These are phyloP conservation scores for Chimonanthus praecox DNA, from an alignment of 164 flowering plant genomes.

Conservation along the genomic window DNA sequence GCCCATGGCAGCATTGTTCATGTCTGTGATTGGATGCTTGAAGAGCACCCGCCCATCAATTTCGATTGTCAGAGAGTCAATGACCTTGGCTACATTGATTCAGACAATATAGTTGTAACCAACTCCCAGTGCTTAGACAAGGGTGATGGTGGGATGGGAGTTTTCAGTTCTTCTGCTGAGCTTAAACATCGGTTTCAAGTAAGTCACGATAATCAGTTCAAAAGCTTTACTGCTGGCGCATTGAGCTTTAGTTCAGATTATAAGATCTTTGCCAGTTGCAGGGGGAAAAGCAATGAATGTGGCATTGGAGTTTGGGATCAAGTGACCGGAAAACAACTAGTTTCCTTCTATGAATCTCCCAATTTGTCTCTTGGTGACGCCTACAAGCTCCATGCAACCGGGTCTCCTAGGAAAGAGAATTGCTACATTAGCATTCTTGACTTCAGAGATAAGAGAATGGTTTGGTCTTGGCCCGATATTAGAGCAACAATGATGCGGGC, in stretches of 20 bases:
- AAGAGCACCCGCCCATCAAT: conserved; percentile 51
- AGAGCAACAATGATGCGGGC: too few relatives aligned
- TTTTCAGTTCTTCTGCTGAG: conserved; percentile 51
- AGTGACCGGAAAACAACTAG: conserved; percentile 65
- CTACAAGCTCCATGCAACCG: conserved; percentile 73
- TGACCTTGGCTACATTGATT: conserved; percentile 61
- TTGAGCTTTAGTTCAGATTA: conserved; percentile 42
- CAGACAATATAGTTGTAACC: conserved; percentile 45
- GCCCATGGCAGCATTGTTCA: conserved; percentile 77
- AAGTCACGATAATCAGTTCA: conserved; percentile 50
- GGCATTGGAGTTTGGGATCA: conserved; percentile 93
- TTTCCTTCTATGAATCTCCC: conserved; percentile 71
- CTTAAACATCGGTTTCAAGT: conserved; percentile 60
- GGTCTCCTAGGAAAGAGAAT: conserved; percentile 77
- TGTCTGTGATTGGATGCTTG: conserved; percentile 80
- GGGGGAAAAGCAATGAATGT: conserved; percentile 82
- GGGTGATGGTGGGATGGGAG: conserved; percentile 77
- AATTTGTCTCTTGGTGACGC: conserved; percentile 92
- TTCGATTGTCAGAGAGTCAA: conserved; percentile 76
- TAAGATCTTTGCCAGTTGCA: conserved; percentile 68
- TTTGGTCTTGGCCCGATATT: conserved; percentile 84
- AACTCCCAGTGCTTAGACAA: conserved; percentile 63
- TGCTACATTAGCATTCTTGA: conserved; percentile 83
- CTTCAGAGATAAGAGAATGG: conserved; percentile 64
- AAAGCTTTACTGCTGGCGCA: conserved; percentile 82